Base-by-base conservation (phyloP, 2,329 filamentous ascomycete species). In the Alternaria triticina region DNA sequence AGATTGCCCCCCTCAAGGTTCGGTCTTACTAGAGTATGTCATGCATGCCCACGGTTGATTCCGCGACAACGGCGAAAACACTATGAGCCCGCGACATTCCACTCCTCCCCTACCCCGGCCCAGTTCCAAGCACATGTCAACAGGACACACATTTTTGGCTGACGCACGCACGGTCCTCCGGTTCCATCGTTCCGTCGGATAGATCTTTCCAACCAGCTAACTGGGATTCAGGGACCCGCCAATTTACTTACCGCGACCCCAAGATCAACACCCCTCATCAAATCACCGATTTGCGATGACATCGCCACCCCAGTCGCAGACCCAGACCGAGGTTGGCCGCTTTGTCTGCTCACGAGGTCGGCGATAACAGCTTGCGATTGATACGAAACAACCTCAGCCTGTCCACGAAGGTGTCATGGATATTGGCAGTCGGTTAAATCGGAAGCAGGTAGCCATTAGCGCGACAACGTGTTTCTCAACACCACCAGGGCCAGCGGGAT, bases 121-220 rank as follows among this genome's bases (percentile, higher is more conserved):
- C 10, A 17, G 36, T 27, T 25, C 25, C 28, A 56, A 51, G 47
- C 33, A 58, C 46, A 40, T 20, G 27, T 46, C 43, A 27, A 40
- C 13, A 36, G 22, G 6, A 43, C 17, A n/a, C 23, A 23, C 11
- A 23, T n/a, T n/a, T 44, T 25, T 52, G 30, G 49, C 11, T 25
- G 30, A 25, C 50, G 13, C 17, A 13, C 20, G 57, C 57, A 59
- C 57, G 20, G 49, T n/a, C 57, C 49, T 33, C 40, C 57, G 57
- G 57, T 54, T 59, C 43, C 23, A 54, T 45, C 23, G 47, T 46
- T 59, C 59, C 55, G 44, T 13, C 55, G 54, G 59, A 46, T 62
- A 49, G 27, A 62, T 62, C 55, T 57, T 59, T 59, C 59, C 59
- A 62, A 13, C 27, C 27, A 62, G n/a, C 27, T 36, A 28, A 27